phyloP scores from a whole-genome alignment of 805 yeast genomes.

The Nakazawaea ernobii region DNA sequence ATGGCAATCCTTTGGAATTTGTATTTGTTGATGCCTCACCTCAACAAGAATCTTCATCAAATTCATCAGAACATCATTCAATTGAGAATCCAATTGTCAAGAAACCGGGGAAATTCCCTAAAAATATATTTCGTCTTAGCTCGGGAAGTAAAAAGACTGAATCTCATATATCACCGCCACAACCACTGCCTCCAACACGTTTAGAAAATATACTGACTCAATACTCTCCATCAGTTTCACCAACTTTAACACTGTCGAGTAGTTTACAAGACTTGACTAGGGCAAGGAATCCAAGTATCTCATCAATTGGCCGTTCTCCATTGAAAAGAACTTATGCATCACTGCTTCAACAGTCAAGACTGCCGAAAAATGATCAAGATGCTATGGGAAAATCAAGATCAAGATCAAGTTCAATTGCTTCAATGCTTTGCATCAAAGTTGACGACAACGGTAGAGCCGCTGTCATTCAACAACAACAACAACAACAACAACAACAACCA shows the following conservation, averaged over 20 bases:
- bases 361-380: conserved; percentile 1
- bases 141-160: conserved; percentile 8
- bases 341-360: conserved; percentile 7
- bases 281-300: conserved; percentile 4
- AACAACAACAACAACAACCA: conserved; percentile 4
- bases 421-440: conserved; percentile 5
- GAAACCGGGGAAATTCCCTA: conserved; percentile 10
- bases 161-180: background rate
- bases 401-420: conserved; percentile 1
- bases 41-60: background rate
- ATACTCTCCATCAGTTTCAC: background rate
- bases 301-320: conserved; percentile 5
- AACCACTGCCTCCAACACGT: background rate
- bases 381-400: background rate
- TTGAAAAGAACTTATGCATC: conserved; percentile 12
- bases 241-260: conserved; percentile 2
- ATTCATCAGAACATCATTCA: background rate
- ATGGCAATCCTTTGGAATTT: conserved; percentile 26
- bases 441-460: conserved; percentile 11
- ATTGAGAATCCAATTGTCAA: background rate
- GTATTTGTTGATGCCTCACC: conserved; percentile 23
- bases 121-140: conserved; percentile 9
- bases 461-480: conserved; percentile 8
- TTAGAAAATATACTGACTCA: background rate
- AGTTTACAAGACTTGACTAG: conserved; percentile 8